phyloP scores from a whole-genome alignment of 257 asterid species.

The Solanum megistacrolobum region DNA sequence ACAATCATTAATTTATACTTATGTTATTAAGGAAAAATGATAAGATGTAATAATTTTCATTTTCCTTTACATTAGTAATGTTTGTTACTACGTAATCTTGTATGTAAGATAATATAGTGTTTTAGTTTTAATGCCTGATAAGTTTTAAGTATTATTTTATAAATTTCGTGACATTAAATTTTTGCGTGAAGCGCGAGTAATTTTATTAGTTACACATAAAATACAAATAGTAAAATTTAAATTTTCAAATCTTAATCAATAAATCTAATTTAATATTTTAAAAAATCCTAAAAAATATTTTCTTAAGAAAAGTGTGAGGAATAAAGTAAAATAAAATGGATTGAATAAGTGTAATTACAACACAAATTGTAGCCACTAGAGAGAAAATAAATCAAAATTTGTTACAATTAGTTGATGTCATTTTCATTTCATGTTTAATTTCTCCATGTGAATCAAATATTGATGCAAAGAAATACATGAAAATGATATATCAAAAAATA shows the following conservation, averaged over 20 bases:
- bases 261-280: background rate
- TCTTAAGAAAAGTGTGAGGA: background rate
- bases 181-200: rapidly evolving
- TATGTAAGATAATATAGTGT: too few relatives aligned
- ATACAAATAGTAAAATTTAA: too few relatives aligned
- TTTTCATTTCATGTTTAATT: background rate
- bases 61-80: too few relatives aligned
- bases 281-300: background rate
- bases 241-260: background rate
- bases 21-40: too few relatives aligned
- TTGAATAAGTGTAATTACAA: background rate
- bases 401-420: background rate
- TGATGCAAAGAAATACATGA: background rate
- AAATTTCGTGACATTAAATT: too few relatives aligned
- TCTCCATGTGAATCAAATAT: background rate
- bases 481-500: background rate
- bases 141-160: too few relatives aligned
- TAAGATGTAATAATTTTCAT: too few relatives aligned
- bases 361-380: background rate
- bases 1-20: too few relatives aligned
- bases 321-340: background rate
- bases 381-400: background rate
- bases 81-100: too few relatives aligned
- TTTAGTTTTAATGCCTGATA: too few relatives aligned
- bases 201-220: too few relatives aligned